Percentiles rank a stretch among this genome's conserved stretches.
Conservation (phyloP, 2,329 filamentous ascomycete genomes). For the Xylaria sp. region DNA sequence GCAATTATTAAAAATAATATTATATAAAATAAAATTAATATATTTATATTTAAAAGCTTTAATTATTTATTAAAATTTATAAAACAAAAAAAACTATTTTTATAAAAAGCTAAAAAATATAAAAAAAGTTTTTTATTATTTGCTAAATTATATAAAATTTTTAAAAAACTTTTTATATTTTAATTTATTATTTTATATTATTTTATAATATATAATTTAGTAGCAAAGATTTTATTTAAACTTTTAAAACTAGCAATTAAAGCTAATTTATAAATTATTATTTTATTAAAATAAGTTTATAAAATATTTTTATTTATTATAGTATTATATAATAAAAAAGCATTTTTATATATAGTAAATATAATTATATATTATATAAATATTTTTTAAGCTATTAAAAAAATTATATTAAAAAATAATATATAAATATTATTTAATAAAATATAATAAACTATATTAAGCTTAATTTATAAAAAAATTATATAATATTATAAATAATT, state of each 20-base stretch:
- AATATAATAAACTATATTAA: not conserved
- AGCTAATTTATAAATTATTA: not conserved
- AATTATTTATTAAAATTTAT: not conserved
- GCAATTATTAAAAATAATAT: not conserved
- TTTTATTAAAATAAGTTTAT: not conserved
- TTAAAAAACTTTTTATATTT: not conserved
- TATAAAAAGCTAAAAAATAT: not conserved
- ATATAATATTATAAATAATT: not conserved
- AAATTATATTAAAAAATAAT: not conserved
- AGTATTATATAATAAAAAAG: not conserved
- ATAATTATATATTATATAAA: not conserved
- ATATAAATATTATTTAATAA: constrained; percentile 1
- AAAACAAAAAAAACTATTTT: not conserved
- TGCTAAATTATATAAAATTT: not conserved
- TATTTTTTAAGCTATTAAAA: not conserved
- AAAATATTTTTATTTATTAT: not conserved
- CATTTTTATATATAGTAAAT: not conserved
- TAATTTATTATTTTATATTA: not conserved
- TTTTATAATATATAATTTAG: not conserved
- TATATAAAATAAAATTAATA: not conserved
- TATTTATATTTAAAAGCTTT: not conserved
- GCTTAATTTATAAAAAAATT: not conserved
- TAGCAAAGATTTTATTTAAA: not conserved
- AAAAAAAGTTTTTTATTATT: not conserved
- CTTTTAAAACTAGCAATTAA: not conserved